Evolutionary conservation across 2,329 filamentous ascomycete species (phyloP), one percentile per base, ranked within the genome.

Genomic region (Phaeoacremonium minimum): DNA sequence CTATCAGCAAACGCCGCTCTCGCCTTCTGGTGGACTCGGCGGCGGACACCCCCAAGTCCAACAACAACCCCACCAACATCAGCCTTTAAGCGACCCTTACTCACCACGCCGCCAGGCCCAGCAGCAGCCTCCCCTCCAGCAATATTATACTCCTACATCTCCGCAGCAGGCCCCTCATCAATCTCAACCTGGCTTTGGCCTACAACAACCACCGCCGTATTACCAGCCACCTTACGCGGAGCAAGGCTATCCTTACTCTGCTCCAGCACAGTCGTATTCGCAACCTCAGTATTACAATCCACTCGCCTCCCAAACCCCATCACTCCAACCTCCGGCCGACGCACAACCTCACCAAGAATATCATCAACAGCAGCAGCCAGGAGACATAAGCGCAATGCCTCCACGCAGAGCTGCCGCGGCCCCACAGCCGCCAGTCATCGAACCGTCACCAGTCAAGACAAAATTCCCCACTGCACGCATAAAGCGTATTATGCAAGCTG

Each of bases 401-500:
- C 62, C 58, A 20, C 59, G 59, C 40, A 61, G 60, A 49, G 53
- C 58, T 39, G 54, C 60, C 3, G 43, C 60, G 40, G 28, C 61
- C 53, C 29, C 54, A 48, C 40, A 50, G 41, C 55, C 63, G 37
- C 57, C 61, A 18, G 57, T 60, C 30, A 63, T 77, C 50, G 80
- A 65, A 59, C 77, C 60, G 65, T 95, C 65, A 61, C 73, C 88
- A 30, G 88, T 98, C 50, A 87, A 80, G 62, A 97, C 91, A 20
- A 96, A 96, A 54, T 98, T 98, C 54, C 93, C 93, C 2, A 95
- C 95, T 19, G 93, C 93, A 12, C 78, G 93, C 44, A 98, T 98
- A 69, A 98, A 98, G 73, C 82, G 93, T 35, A 97, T 98, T 53
- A 97, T 98, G 93, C 93, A 98, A 65, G 91, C 91, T 9, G 93